Evolutionary conservation across 1,284 basidiomycete species (phyloP), one percentile per base, ranked within the genome.

Genomic region (Kalmanozyma brasiliensis): DNA sequence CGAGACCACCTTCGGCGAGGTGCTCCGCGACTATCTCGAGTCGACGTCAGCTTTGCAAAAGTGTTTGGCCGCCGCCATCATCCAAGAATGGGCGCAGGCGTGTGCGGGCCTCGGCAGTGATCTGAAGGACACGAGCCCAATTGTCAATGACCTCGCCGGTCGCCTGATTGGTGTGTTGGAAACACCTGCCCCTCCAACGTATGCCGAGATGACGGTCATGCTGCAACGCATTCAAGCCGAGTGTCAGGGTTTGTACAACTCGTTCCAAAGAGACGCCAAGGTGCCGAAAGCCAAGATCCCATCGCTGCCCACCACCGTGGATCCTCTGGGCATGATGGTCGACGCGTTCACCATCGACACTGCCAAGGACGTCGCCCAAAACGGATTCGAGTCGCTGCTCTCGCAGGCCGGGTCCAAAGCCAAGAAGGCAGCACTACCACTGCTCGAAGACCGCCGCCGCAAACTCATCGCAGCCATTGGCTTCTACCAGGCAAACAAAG

Each of bases 31-130:
- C 67, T 95, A 94, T 66, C 84, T 97, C 69, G 87, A 88, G 36
- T 96, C 95, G 1, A 87, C 89, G 0, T 94, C 92, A 74, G 95
- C 96, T 85, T 87, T 98, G 20, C 94, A 97, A 78, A 90, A 91
- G 73, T 90, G 94, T 80, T 84, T 98, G 26, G 85, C 90, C 3
- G 89, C 92, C 5, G 88, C 92, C 32, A 87, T 98, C 69, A 84
- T 94, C 1, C 93, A 97, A 82, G 93, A 98, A 84, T 98, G 95
- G 96, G 92, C 94, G 0, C 71, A 77, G 22, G 75, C 74, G 32
- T 71, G 78, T 22, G 58, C 42, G 7, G 17, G 49, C 10, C 61
- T 67, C 9, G 41, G 45, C 30, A 36, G 34, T 23, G 60, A 66
- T n/a, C 58, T 78, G 23, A 66, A 60, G 30, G 58, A 57, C 8